Conservation (phyloP, 2,329 filamentous ascomycete genomes). For the Clonostachys chloroleuca region DNA sequence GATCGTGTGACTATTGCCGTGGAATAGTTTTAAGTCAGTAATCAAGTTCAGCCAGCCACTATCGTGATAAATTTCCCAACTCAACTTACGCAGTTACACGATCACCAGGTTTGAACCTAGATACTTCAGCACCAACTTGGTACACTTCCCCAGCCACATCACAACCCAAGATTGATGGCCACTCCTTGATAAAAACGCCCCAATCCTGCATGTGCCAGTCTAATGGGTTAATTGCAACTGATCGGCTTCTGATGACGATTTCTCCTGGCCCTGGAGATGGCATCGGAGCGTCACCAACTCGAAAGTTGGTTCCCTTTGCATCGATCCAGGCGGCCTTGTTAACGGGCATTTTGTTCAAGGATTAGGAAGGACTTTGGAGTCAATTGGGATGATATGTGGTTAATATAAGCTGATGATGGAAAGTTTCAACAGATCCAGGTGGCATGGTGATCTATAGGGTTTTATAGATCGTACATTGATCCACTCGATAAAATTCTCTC, state of each 20-base stretch:
- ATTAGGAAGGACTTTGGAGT: no score
- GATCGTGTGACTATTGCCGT: conserved; percentile 8
- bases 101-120: conserved; percentile 16
- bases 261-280: conserved; percentile 8
- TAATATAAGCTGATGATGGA: no score
- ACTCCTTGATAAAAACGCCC: conserved; percentile 25
- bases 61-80: no score
- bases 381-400: no score
- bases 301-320: conserved; percentile 9
- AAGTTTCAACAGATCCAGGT: no score
- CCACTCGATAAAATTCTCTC: no score
- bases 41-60: no score
- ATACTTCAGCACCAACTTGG: conserved; percentile 13
- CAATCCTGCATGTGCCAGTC: conserved; percentile 17
- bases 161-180: conserved; percentile 17
- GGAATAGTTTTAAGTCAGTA: no score
- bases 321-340: conserved; percentile 12
- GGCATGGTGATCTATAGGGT: no score
- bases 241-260: conserved; percentile 11
- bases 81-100: conserved; percentile 10
- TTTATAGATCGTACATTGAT: no score
- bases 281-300: conserved; percentile 15
- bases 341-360: background rate
- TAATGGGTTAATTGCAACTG: conserved; percentile 20
- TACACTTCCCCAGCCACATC: conserved; percentile 22